phyloP scores from a whole-genome alignment of 83 land plant genomes.

The Diphasiastrum complanatum region DNA sequence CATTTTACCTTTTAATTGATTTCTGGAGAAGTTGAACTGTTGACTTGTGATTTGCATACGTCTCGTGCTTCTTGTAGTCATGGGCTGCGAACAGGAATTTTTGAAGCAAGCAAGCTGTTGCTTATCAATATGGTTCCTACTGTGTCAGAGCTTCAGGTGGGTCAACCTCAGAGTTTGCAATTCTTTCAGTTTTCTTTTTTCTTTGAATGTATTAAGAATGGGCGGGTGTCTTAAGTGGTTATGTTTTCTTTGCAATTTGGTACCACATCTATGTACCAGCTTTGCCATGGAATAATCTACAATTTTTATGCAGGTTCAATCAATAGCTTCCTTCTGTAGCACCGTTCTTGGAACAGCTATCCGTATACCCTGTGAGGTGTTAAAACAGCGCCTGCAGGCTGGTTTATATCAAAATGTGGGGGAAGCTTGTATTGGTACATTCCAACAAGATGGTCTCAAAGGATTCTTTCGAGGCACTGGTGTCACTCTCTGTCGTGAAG shows the following conservation, averaged over 20 bases:
- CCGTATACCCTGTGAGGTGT: conserved; percentile 89
- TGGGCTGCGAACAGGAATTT: conserved; percentile 91
- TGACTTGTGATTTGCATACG: no score
- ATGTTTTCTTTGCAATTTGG: not conserved
- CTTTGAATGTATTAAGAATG: not conserved
- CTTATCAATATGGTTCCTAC: conserved; percentile 64
- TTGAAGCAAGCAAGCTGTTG: conserved; percentile 83
- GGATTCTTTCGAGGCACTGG: conserved; percentile 95
- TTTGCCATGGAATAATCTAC: no score
- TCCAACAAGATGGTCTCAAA: conserved; percentile 70
- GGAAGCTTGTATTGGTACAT: conserved; percentile 75
- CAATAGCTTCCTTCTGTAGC: conserved; percentile 79
- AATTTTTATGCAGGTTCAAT: conserved; percentile 64
- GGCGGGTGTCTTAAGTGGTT: no score
- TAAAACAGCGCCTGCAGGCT: conserved; percentile 89
- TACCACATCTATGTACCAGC: no score
- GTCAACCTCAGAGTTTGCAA: no score
- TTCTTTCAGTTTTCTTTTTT: no score
- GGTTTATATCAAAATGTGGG: conserved; percentile 90
- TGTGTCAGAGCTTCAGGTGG: conserved; percentile 85
- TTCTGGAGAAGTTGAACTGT: no score
- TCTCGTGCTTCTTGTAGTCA: conserved; percentile 42
- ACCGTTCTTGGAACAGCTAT: conserved; percentile 88
- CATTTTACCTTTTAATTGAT: no score
- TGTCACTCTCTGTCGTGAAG: conserved; percentile 85